These are phyloP conservation scores for Penicillium paxilli DNA, from an alignment of 495 filamentous ascomycete species.

Conservation along the genomic window DNA sequence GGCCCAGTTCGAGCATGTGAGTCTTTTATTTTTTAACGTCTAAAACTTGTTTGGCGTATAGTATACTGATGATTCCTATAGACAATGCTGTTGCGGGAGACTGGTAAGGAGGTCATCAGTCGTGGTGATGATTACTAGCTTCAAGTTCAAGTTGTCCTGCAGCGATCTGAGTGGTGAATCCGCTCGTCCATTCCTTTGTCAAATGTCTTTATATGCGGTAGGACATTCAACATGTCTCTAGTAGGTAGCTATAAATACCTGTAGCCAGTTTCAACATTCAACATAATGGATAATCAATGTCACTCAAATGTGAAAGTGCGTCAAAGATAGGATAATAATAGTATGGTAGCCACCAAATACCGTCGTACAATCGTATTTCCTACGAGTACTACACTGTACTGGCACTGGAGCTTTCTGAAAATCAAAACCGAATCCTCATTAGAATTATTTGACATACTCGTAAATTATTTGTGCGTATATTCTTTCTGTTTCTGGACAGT, in stretches of 20 bases:
- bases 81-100: conserved; percentile 48
- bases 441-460: neutral
- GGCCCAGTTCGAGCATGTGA: conserved; percentile 63
- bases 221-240: neutral
- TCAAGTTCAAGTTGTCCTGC: too few relatives aligned
- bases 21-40: too few relatives aligned
- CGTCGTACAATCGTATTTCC: too few relatives aligned
- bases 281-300: neutral
- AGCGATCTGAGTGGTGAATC: neutral
- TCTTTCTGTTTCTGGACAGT: neutral
- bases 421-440: neutral
- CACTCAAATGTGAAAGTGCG: too few relatives aligned
- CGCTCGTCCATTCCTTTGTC: neutral
- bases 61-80: too few relatives aligned
- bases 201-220: neutral
- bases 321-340: too few relatives aligned
- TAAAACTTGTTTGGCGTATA: too few relatives aligned
- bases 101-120: conserved; percentile 51
- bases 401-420: neutral
- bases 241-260: neutral
- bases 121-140: conserved; percentile 50
- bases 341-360: too few relatives aligned
- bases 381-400: neutral
- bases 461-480: neutral
- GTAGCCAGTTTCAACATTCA: neutral